A percentile compares a stretch with the other conserved stretches of the same genome.
Evolutionary conservation across 441 rosid species (phyloP).

Genomic region (Populus tomentosa): DNA sequence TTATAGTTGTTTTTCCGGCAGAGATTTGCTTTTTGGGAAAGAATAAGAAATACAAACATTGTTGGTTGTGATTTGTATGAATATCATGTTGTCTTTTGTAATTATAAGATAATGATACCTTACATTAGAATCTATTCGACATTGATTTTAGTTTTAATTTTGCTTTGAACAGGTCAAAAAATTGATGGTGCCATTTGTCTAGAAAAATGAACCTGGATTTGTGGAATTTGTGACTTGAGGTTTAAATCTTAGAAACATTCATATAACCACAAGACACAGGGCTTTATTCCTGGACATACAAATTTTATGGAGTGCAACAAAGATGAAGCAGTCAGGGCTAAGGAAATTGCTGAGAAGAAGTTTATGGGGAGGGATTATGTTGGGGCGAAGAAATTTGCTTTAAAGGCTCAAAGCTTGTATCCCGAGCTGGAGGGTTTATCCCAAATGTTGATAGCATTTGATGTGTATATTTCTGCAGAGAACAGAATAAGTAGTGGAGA

Average conservation of each 20-base stretch:
- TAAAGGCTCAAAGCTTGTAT: slow-evolving; percentile 74
- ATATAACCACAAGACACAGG: slow-evolving; percentile 9
- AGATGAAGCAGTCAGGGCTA: slow-evolving; percentile 91
- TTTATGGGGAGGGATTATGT: slow-evolving; percentile 54
- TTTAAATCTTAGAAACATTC: slow-evolving; percentile 10
- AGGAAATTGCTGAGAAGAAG: slow-evolving; percentile 84
- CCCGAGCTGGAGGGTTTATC: slow-evolving; percentile 74
- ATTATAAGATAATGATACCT: background rate
- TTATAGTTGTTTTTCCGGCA: background rate
- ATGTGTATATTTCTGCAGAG: slow-evolving; percentile 69
- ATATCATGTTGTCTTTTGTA: background rate
- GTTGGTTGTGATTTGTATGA: background rate
- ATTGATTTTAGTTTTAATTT: slow-evolving; percentile 1
- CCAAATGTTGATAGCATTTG: slow-evolving; percentile 55
- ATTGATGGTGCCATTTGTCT: slow-evolving; percentile 1
- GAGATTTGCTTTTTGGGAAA: background rate
- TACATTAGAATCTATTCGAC: background rate
- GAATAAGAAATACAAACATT: background rate
- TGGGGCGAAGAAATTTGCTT: slow-evolving; percentile 74
- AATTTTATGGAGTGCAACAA: slow-evolving; percentile 82
- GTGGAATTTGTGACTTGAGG: background rate
- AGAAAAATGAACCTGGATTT: slow-evolving; percentile 11
- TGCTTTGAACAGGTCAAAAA: slow-evolving; percentile 25
- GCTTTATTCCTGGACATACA: background rate
- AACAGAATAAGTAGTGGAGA: slow-evolving; percentile 54